Conservation (phyloP, 176 grass and related monocot species). For the Zea luxurians region DNA sequence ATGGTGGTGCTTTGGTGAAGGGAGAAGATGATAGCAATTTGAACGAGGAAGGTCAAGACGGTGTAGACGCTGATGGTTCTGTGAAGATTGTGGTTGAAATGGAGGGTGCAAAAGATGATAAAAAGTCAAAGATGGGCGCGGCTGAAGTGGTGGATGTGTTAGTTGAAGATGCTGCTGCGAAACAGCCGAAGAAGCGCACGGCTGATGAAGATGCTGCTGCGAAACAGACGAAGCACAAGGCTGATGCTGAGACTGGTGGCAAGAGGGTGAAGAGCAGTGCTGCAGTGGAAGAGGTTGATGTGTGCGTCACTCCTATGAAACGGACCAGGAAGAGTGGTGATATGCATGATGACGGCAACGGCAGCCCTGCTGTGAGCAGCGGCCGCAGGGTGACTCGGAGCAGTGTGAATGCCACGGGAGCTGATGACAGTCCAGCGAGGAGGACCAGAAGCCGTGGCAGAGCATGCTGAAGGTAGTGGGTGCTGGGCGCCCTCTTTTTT, state of each 20-base stretch:
- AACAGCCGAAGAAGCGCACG: background rate
- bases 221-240: too few relatives aligned
- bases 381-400: constrained; percentile 8
- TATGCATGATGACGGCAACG: background rate
- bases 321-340: constrained; percentile 26
- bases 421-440: constrained; percentile 21
- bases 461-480: constrained; percentile 26
- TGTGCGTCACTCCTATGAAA: constrained; percentile 16
- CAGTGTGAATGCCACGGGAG: background rate
- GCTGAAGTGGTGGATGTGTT: constrained; percentile 7
- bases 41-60: constrained; percentile 33
- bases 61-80: background rate
- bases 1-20: constrained; percentile 28
- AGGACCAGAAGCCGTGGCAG: constrained; percentile 29
- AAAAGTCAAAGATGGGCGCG: constrained; percentile 33
- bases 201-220: background rate
- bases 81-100: constrained; percentile 42
- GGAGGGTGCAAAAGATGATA: constrained; percentile 29
- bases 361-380: constrained; percentile 21
- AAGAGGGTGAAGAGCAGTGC: constrained; percentile 41
- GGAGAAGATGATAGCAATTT: constrained; percentile 39
- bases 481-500: constrained; percentile 30
- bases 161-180: constrained; percentile 13
- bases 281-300: background rate
- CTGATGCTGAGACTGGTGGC: background rate